Conservation (phyloP, 2,329 filamentous ascomycete genomes). For the Alternaria novae-zelandiae region DNA sequence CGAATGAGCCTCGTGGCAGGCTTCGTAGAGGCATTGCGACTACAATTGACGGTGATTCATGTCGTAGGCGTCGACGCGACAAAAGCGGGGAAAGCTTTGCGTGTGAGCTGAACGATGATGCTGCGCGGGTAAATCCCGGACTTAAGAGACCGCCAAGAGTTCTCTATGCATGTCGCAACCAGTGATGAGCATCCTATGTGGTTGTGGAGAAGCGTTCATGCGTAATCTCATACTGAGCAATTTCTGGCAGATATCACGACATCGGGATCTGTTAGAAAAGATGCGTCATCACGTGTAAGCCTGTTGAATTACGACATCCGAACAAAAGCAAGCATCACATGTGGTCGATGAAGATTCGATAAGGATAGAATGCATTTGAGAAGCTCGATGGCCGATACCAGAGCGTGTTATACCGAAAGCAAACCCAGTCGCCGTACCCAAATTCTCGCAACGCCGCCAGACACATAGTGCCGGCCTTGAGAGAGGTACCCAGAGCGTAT, state of each 20-base stretch:
- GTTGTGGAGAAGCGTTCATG: conserved; percentile 4
- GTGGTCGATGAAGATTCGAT: not conserved
- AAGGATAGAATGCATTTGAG: conserved; percentile 18
- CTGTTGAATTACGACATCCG: not conserved
- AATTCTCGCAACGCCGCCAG: conserved; percentile 6
- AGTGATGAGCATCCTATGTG: not conserved
- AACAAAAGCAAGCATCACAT: not conserved
- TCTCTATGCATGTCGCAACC: not conserved
- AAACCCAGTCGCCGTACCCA: conserved; percentile 5
- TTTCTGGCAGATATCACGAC: not conserved
- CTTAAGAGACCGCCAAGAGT: not conserved
- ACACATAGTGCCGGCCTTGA: not conserved
- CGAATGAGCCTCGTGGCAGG: conserved; percentile 31
- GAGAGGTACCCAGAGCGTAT: conserved; percentile 3
- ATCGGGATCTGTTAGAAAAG: not conserved
- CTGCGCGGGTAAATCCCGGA: conserved; percentile 3
- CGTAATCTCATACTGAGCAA: not conserved
- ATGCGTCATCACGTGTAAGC: not conserved
- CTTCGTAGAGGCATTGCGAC: conserved; percentile 40
- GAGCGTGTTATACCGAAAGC: conserved; percentile 15
- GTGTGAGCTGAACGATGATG: conserved; percentile 5
- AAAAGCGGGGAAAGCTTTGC: conserved; percentile 18
- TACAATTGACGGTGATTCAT: conserved; percentile 23
- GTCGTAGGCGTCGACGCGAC: conserved; percentile 6
- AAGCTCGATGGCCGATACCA: conserved; percentile 19